Percentiles rank a stretch among this genome's conserved stretches.
These are phyloP conservation scores for Exophiala sideris DNA, from an alignment of 2,329 filamentous ascomycete genomes.

Conservation along the genomic window DNA sequence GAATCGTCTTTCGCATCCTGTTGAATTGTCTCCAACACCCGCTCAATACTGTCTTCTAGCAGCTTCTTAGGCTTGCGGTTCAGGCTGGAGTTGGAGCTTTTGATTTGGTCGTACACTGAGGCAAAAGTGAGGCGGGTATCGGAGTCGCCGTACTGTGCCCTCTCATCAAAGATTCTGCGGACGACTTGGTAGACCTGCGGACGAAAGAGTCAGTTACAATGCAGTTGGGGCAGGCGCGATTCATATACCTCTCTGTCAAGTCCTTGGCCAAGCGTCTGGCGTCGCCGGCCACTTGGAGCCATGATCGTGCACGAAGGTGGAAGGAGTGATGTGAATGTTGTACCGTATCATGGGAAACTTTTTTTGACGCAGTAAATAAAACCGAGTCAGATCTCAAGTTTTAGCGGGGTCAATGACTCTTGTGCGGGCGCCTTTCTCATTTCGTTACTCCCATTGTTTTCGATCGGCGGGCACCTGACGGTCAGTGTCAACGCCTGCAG, in stretches of 20 bases:
- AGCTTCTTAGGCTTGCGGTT: constrained; percentile 77
- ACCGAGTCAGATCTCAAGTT: neutral
- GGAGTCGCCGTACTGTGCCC: constrained; percentile 50
- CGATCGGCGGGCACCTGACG: too few relatives aligned
- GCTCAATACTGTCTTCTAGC: constrained; percentile 80
- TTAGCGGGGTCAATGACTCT: neutral
- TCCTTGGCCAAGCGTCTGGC: constrained; percentile 51
- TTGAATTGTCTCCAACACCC: constrained; percentile 70
- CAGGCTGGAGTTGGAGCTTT: constrained; percentile 80
- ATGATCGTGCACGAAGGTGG: constrained; percentile 27
- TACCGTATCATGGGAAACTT: neutral
- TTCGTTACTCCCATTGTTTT: too few relatives aligned
- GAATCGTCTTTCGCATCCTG: constrained; percentile 55
- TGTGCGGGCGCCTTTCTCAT: neutral
- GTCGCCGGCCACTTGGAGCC: constrained; percentile 40
- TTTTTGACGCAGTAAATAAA: neutral
- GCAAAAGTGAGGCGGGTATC: constrained; percentile 50
- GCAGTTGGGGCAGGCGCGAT: neutral
- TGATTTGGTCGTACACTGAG: constrained; percentile 73
- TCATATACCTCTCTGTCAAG: constrained; percentile 60
- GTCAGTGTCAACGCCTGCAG: too few relatives aligned
- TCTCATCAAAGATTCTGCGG: constrained; percentile 69
- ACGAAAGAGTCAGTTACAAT: neutral
- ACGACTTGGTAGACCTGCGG: constrained; percentile 70
- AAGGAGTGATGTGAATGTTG: neutral